Conservation (phyloP, 257 asterid species). For the Nicotiana benthamiana region DNA sequence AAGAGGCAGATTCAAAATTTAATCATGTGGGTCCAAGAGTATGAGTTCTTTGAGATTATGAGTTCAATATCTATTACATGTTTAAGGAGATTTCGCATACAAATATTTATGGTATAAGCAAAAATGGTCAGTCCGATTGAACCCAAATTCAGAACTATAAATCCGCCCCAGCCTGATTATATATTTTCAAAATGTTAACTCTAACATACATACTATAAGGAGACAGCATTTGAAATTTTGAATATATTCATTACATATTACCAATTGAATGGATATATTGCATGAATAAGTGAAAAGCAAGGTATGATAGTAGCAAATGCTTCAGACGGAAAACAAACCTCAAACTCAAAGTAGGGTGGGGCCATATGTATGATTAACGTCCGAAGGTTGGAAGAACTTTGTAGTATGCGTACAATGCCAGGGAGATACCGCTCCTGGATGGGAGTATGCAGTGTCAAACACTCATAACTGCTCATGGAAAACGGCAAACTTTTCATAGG, state of each 20-base stretch:
- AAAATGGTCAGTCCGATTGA: not conserved
- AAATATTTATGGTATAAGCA: not conserved
- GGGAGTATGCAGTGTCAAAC: slow-evolving; percentile 5
- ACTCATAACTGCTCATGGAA: not conserved
- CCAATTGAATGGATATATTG: not conserved
- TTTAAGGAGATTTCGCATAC: not conserved
- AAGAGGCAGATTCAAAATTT: not conserved
- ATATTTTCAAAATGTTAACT: not conserved
- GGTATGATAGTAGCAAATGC: not conserved
- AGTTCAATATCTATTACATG: not conserved
- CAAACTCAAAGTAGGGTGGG: not conserved
- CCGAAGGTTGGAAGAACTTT: not conserved
- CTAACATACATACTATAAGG: not conserved
- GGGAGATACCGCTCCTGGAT: slow-evolving; percentile 1
- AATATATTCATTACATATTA: not conserved
- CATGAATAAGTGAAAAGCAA: not conserved
- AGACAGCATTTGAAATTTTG: not conserved
- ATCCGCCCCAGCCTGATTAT: not conserved
- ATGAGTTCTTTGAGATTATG: not conserved
- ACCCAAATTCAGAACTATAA: not conserved
- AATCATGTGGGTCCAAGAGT: not conserved
- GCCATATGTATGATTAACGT: slow-evolving; percentile 6
- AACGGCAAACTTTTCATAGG: not conserved
- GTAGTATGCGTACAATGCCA: not conserved
- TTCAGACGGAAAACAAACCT: not conserved